These are phyloP conservation scores for Fusarium circinatum DNA, from an alignment of 2,329 filamentous ascomycete species.

Conservation along the genomic window DNA sequence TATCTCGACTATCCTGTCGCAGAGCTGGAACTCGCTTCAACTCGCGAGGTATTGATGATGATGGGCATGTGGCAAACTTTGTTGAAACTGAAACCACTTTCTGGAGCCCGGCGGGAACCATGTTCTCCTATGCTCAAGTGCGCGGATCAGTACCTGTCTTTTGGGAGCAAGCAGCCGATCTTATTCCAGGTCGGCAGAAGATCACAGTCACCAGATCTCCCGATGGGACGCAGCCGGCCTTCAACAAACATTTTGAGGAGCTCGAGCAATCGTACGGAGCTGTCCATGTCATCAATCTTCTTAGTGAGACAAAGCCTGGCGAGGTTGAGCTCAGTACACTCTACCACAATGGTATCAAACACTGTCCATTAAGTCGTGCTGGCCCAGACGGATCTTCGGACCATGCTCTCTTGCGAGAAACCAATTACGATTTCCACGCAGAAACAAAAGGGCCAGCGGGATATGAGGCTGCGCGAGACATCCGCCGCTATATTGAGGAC, in stretches of 20 bases:
- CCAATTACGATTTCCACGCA: slow-evolving; percentile 96
- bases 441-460: slow-evolving; percentile 88
- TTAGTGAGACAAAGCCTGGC: slow-evolving; percentile 88
- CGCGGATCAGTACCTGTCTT: slow-evolving; percentile 95
- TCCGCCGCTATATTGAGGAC: slow-evolving; percentile 79
- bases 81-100: slow-evolving; percentile 97
- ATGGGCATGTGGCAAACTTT: slow-evolving; percentile 97
- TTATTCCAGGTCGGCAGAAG: slow-evolving; percentile 93
- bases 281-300: slow-evolving; percentile 90
- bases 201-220: slow-evolving; percentile 88
- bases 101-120: slow-evolving; percentile 79
- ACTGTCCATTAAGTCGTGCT: slow-evolving; percentile 75
- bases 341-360: slow-evolving; percentile 80
- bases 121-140: slow-evolving; percentile 94
- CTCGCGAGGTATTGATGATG: slow-evolving; percentile 95
- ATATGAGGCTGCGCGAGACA: slow-evolving; percentile 90
- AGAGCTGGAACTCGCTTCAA: slow-evolving; percentile 97
- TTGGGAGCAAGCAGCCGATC: slow-evolving; percentile 92
- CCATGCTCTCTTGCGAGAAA: slow-evolving; percentile 80
- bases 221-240: slow-evolving; percentile 92
- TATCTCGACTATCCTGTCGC: slow-evolving; percentile 89
- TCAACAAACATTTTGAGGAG: slow-evolving; percentile 93
- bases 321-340: slow-evolving; percentile 85
- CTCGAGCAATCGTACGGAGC: slow-evolving; percentile 88
- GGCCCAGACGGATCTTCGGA: slow-evolving; percentile 67